Conservation (phyloP, 257 asterid genomes). For the Datura wrightii region DNA sequence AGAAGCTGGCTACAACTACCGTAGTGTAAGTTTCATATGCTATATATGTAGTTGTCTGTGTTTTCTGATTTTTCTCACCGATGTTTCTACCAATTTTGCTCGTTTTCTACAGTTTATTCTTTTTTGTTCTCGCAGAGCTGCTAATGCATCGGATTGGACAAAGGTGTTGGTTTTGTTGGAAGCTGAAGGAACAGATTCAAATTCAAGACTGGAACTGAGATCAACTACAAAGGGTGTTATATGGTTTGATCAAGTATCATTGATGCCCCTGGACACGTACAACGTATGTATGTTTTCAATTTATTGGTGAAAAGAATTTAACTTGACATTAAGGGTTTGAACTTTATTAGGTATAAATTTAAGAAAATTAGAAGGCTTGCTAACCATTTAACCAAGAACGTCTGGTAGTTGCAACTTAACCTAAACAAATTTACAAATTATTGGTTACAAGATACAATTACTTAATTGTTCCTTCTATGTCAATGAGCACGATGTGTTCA, state of each 20-base stretch:
- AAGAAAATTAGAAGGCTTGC: background rate
- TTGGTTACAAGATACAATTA: background rate
- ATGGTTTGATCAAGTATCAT: conserved; percentile 97
- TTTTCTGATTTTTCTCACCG: background rate
- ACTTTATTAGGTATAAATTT: background rate
- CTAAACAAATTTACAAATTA: background rate
- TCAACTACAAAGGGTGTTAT: conserved; percentile 72
- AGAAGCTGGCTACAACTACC: conserved; percentile 61
- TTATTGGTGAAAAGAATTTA: background rate
- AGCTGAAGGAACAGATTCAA: conserved; percentile 68
- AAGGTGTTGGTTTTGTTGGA: conserved; percentile 62
- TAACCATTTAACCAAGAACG: background rate
- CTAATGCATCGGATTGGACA: conserved; percentile 75
- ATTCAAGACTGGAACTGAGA: conserved; percentile 78
- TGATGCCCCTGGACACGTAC: conserved; percentile 89
- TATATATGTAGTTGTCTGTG: conserved; percentile 4
- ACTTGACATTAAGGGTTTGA: background rate
- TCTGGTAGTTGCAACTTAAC: background rate
- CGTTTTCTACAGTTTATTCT: background rate
- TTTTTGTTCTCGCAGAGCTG: conserved; percentile 54
- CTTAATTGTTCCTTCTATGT: background rate
- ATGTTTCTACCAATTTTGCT: background rate
- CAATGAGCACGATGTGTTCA: background rate
- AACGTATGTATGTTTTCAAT: conserved; percentile 53
- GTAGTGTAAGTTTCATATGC: conserved; percentile 56